phyloP scores from a whole-genome alignment of 805 yeast genomes.

The Metschnikowia aberdeeniae region DNA sequence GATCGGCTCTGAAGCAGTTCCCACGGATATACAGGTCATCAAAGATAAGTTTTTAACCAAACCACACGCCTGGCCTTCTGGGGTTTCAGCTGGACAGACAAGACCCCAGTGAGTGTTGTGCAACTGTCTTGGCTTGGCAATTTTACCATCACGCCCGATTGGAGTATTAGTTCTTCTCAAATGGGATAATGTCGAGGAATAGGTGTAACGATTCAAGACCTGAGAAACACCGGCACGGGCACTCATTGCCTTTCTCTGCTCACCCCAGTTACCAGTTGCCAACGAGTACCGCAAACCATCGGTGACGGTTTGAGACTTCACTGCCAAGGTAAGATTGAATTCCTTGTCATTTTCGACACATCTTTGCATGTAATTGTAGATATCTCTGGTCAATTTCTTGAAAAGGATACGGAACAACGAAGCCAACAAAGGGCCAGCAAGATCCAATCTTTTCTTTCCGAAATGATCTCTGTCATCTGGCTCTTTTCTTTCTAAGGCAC shows the following conservation, averaged over 20 bases:
- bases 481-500: constrained; percentile 96
- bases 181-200: constrained; percentile 97
- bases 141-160: constrained; percentile 98
- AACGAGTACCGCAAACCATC: constrained; percentile 95
- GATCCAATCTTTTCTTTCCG: constrained; percentile 96
- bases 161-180: constrained; percentile 99
- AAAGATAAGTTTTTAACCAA: constrained; percentile 92
- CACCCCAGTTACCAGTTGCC: constrained; percentile 99
- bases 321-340: constrained; percentile 93
- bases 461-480: constrained; percentile 99
- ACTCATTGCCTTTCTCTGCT: constrained; percentile 98
- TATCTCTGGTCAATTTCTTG: constrained; percentile 93
- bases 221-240: constrained; percentile 99
- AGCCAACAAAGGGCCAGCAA: constrained; percentile 97
- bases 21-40: constrained; percentile 97
- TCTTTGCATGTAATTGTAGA: constrained; percentile 96
- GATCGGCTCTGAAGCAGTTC: constrained; percentile 95
- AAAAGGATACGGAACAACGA: constrained; percentile 91
- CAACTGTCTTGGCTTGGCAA: constrained; percentile 97
- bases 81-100: constrained; percentile 99
- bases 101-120: constrained; percentile 99
- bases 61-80: constrained; percentile 99
- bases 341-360: constrained; percentile 98
- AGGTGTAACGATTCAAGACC: constrained; percentile 95
- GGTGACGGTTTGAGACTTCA: constrained; percentile 93